Evolutionary conservation across 306 rosid species (phyloP).

Genomic region (Malus fusca): DNA sequence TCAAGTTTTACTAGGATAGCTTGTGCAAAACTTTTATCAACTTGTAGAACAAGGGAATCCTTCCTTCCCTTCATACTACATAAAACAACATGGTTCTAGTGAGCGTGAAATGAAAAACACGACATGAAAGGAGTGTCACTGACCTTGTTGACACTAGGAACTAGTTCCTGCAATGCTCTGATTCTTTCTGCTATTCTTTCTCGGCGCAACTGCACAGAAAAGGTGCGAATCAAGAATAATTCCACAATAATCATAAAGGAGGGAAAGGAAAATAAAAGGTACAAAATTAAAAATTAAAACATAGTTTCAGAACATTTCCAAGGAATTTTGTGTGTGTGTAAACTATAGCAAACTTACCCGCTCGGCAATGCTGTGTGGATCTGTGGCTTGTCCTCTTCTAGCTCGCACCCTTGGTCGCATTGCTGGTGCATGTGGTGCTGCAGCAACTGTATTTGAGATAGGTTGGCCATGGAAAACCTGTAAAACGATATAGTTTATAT

Average conservation of each 20-base stretch:
- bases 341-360: slow-evolving; percentile 46
- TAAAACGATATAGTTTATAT: slow-evolving; percentile 18
- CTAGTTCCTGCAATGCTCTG: slow-evolving; percentile 93
- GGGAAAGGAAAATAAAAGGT: not conserved
- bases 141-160: slow-evolving; percentile 95
- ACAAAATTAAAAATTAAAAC: not conserved
- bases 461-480: slow-evolving; percentile 85
- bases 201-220: slow-evolving; percentile 70
- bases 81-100: not conserved
- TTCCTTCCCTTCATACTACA: not conserved
- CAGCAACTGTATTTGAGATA: slow-evolving; percentile 45
- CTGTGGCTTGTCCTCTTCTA: slow-evolving; percentile 98
- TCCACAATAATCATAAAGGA: not conserved
- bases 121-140: slow-evolving; percentile 8
- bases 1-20: not conserved
- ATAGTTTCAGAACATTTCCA: slow-evolving; percentile 1
- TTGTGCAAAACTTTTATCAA: not conserved
- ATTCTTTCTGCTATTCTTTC: slow-evolving; percentile 98
- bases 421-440: slow-evolving; percentile 76
- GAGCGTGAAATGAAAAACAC: not conserved
- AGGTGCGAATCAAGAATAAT: slow-evolving; percentile 1
- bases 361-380: slow-evolving; percentile 99
- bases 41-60: not conserved
- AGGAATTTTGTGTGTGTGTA: not conserved
- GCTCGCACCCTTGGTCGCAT: slow-evolving; percentile 98